Evolutionary conservation across 768 basidiomycete species (phyloP).

Genomic region (Lactifluus rugatus): DNA sequence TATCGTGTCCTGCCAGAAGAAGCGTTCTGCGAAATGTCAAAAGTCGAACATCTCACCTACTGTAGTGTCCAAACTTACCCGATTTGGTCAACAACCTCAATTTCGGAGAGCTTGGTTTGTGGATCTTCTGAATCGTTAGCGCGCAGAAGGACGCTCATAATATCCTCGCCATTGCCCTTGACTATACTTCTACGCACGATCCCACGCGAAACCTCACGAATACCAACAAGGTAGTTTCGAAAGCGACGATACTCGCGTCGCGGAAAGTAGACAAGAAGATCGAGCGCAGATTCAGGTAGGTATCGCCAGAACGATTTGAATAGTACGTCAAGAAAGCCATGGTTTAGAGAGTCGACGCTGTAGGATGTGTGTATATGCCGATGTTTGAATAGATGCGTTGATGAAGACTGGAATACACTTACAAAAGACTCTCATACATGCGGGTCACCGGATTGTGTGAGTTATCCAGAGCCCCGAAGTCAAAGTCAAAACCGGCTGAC

Average conservation of each 20-base stretch:
- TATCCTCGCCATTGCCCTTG: conserved; percentile 25
- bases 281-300: conserved; percentile 23
- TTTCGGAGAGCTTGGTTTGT: conserved; percentile 24
- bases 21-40: background rate
- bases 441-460: conserved; percentile 6
- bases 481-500: conserved; percentile 10
- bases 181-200: conserved; percentile 23
- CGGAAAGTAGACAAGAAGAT: conserved; percentile 25
- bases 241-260: conserved; percentile 25
- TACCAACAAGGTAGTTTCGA: conserved; percentile 21
- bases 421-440: conserved; percentile 13
- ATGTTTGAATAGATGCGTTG: background rate
- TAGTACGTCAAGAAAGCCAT: conserved; percentile 18
- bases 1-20: conserved; percentile 25
- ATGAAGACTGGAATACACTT: background rate
- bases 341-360: conserved; percentile 20
- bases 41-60: background rate
- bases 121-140: conserved; percentile 26
- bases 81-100: conserved; percentile 28
- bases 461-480: conserved; percentile 10
- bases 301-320: conserved; percentile 25
- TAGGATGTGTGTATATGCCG: background rate
- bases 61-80: conserved; percentile 20
- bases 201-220: conserved; percentile 21
- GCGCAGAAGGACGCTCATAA: conserved; percentile 30